Conservation (phyloP, 73 alveolate genomes). For the Breviolum minutum region DNA sequence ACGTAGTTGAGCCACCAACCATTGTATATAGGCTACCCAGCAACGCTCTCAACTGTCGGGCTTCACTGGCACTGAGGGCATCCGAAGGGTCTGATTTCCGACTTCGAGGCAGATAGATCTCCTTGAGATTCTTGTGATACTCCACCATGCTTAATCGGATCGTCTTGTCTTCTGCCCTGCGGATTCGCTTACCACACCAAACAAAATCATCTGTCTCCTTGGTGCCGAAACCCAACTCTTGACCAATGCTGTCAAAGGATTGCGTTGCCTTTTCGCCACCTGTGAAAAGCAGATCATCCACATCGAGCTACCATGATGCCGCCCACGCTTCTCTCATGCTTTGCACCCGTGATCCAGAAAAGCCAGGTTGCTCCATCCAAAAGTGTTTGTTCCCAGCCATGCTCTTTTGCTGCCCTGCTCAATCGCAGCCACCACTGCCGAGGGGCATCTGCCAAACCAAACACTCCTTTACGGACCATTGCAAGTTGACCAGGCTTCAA, state of each 20-base stretch:
- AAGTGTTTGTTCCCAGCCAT: background rate
- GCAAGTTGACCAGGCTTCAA: background rate
- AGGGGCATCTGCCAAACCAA: conserved; percentile 6
- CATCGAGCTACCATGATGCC: background rate
- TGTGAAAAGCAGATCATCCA: background rate
- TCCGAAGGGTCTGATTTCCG: too few species aligned
- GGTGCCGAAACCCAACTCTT: background rate
- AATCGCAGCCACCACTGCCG: background rate
- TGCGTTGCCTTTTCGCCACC: background rate
- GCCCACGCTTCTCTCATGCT: background rate
- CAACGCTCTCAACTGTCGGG: too few species aligned
- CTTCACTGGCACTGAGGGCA: too few species aligned
- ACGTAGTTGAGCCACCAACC: too few species aligned
- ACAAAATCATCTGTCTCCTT: background rate
- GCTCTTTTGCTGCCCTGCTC: background rate
- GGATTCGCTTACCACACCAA: background rate
- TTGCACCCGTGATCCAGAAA: background rate
- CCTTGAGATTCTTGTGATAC: background rate
- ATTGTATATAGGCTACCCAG: too few species aligned
- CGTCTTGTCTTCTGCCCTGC: background rate
- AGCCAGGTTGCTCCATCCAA: background rate
- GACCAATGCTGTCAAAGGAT: background rate
- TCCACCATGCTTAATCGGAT: background rate
- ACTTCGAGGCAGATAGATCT: background rate
- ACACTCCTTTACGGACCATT: background rate